phyloP scores from a whole-genome alignment of 345 rosid genomes.

The Gossypium raimondii region DNA sequence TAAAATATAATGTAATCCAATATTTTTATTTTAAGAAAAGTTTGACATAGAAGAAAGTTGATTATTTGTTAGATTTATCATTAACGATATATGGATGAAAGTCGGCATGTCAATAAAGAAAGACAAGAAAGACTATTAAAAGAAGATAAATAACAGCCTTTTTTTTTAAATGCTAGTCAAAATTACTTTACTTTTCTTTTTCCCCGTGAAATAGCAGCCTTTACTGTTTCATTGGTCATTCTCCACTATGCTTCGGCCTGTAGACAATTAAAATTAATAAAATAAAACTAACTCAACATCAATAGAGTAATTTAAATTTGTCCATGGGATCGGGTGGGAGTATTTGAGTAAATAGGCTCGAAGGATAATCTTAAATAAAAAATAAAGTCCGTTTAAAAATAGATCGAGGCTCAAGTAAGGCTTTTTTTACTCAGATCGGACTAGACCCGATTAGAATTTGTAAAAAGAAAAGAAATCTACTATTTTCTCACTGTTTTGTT shows the following conservation, averaged over 20 bases:
- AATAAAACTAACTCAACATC: neutral
- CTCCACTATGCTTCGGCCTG: slow-evolving; percentile 9
- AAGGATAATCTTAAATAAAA: too few relatives aligned
- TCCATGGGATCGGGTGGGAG: too few relatives aligned
- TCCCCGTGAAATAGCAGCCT: neutral
- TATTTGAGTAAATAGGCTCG: accelerated
- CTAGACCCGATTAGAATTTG: accelerated
- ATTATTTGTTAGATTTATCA: neutral
- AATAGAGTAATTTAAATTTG: neutral
- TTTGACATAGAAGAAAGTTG: neutral
- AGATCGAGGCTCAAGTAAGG: accelerated
- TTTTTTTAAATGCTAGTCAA: neutral
- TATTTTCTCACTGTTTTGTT: too few relatives aligned
- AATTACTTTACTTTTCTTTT: neutral
- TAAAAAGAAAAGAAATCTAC: too few relatives aligned
- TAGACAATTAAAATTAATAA: neutral
- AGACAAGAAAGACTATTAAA: neutral
- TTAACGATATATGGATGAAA: neutral
- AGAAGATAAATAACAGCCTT: neutral
- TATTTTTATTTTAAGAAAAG: too few relatives aligned
- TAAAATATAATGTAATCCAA: too few relatives aligned
- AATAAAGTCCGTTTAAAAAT: too few relatives aligned
- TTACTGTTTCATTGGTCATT: neutral
- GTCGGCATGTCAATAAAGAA: neutral
- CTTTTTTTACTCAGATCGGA: accelerated